phyloP scores from a whole-genome alignment of 345 rosid species.

The Leavenworthia alabamica region DNA sequence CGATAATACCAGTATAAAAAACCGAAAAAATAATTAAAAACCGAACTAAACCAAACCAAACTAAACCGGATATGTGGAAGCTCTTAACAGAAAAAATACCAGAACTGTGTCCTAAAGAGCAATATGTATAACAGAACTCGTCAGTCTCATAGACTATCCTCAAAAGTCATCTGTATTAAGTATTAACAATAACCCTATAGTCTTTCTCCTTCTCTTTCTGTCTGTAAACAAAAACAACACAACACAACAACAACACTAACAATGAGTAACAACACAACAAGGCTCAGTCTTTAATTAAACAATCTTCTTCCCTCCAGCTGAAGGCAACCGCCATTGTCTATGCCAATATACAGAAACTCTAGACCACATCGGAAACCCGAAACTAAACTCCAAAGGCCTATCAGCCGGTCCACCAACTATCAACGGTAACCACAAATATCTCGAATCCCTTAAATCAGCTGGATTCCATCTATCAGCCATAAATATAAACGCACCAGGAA shows the following conservation, averaged over 20 bases:
- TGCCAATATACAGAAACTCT: slow-evolving; percentile 95
- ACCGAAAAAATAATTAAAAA: not conserved
- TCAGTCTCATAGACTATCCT: not conserved
- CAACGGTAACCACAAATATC: slow-evolving; percentile 83
- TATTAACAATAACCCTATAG: slow-evolving; percentile 17
- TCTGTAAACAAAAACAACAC: slow-evolving; percentile 12
- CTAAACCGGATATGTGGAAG: not conserved
- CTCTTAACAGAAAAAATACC: not conserved
- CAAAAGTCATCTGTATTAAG: slow-evolving; percentile 18
- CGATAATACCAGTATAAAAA: not conserved
- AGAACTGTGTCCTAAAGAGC: not conserved
- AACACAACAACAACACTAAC: slow-evolving; percentile 10
- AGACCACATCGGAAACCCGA: slow-evolving; percentile 78
- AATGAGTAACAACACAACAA: slow-evolving; percentile 11
- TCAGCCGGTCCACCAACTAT: slow-evolving; percentile 80
- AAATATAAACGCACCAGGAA: slow-evolving; percentile 67
- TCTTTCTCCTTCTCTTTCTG: not conserved
- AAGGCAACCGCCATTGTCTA: slow-evolving; percentile 79
- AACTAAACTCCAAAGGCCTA: slow-evolving; percentile 63
- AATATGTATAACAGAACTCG: slow-evolving; percentile 5
- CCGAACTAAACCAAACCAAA: not conserved
- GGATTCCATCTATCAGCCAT: slow-evolving; percentile 98
- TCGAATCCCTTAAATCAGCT: slow-evolving; percentile 70
- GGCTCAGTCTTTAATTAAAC: not conserved
- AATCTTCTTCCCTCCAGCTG: slow-evolving; percentile 21